These are phyloP conservation scores for Ceratocystis variospora DNA, from an alignment of 2,329 filamentous ascomycete genomes.

Conservation along the genomic window DNA sequence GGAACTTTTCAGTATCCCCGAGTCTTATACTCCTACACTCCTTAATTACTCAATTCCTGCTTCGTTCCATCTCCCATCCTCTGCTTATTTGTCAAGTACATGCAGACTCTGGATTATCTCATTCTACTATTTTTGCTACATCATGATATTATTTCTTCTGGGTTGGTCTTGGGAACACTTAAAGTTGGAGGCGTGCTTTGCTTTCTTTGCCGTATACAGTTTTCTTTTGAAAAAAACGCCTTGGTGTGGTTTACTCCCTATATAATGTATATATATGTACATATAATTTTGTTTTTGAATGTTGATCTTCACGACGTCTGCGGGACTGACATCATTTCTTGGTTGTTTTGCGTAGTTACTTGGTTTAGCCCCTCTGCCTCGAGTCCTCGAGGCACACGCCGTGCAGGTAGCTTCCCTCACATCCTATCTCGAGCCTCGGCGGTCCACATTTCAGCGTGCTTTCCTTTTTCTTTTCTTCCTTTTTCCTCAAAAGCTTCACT, in stretches of 20 bases:
- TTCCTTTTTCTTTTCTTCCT: constrained; percentile 3
- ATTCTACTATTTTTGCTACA: neutral
- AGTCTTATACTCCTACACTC: constrained; percentile 4
- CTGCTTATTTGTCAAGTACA: neutral
- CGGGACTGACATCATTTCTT: neutral
- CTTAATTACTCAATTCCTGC: neutral
- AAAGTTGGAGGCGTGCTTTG: neutral
- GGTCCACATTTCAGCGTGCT: neutral
- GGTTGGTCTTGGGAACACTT: neutral
- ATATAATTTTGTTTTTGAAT: neutral
- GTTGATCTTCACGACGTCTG: neutral
- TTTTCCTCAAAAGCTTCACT: neutral
- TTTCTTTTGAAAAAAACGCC: neutral
- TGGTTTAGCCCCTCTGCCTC: neutral
- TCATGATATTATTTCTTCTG: neutral
- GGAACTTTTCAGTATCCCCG: constrained; percentile 4
- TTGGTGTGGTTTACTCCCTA: too few species aligned
- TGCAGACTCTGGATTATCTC: too few species aligned
- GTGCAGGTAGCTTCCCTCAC: neutral
- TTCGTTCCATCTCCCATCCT: neutral
- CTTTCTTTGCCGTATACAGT: neutral
- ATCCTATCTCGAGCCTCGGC: neutral
- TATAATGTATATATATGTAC: neutral
- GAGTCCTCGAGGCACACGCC: neutral
- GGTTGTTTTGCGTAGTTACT: neutral